Evolutionary conservation across 2,329 filamentous ascomycete species (phyloP), one percentile per base, ranked within the genome.

Genomic region (Stachybotrys echinatus): DNA sequence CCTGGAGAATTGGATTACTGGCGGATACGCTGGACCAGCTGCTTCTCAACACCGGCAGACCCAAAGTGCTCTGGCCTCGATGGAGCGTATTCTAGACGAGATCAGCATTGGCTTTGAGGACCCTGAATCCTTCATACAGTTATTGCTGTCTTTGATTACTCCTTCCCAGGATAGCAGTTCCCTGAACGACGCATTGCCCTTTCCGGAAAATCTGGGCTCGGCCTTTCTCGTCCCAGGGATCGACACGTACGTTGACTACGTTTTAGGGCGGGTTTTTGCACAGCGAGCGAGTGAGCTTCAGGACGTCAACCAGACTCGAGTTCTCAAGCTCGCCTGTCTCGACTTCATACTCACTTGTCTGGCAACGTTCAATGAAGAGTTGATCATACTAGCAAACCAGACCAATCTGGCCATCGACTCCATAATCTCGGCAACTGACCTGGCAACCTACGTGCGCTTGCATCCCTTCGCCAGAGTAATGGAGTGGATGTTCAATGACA

Each of bases 401-500:
- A 88, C 89, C 2, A 87, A 80, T 52, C 76, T 95, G 23, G 74
- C 81, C 22, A 84, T 95, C 17, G 91, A 96, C 64, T 72, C 79
- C 10, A 81, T 87, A 17, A 89, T 95, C 55, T 79, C 79, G 40
- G 79, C 89, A 4, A 87, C 85, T 3, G 88, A 88, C 50, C 74
- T 97, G 5, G 82, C 84, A 46, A 79, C 81, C 6, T 99, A 99
- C 64, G 84, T 94, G 51, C 83, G 84, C 21, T 79, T 96, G 48
- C 95, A 99, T 69, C 92, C 95, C 1, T 99, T 97, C 62, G 85
- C 89, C 3, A 84, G 95, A 52, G 86, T 95, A 17, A 96, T 97
- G 88, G 94, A 99, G 64, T 97, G 94, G 91, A 82, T 99, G 69
- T 96, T 95, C 68, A 96, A 95, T 63, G 89, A 95, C 61, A 89